Conservation (phyloP, 2,329 filamentous ascomycete species). For the Fulvia fulva region DNA sequence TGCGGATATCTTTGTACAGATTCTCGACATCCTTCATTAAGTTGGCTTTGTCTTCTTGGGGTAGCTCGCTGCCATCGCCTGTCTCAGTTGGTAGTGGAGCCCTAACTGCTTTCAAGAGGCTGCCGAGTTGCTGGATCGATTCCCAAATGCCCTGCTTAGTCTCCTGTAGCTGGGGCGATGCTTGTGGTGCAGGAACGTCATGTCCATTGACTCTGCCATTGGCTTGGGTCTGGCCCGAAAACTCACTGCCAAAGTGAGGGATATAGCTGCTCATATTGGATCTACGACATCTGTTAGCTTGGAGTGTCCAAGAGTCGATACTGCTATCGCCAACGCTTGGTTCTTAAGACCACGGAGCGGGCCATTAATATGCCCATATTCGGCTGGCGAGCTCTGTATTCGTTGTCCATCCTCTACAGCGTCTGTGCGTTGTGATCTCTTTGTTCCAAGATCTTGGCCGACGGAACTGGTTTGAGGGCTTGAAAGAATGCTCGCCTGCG, state of each 20-base stretch:
- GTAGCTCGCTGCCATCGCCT: slow-evolving; percentile 42
- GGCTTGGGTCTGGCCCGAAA: not conserved
- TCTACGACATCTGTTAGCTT: not conserved
- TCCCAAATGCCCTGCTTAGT: slow-evolving; percentile 19
- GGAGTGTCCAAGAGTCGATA: not conserved
- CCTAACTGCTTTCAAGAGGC: slow-evolving; percentile 31
- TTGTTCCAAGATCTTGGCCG: not conserved
- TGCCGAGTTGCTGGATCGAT: slow-evolving; percentile 27
- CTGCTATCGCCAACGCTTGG: not conserved
- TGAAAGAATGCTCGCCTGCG: not conserved
- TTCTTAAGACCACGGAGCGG: not conserved
- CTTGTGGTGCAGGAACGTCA: slow-evolving; percentile 16
- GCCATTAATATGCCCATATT: not conserved
- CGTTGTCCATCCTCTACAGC: not conserved
- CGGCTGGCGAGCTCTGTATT: not conserved
- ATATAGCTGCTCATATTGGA: slow-evolving; percentile 2
- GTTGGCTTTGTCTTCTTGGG: slow-evolving; percentile 27
- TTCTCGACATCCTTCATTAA: slow-evolving; percentile 20
- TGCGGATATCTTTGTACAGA: slow-evolving; percentile 23
- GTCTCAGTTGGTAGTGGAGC: slow-evolving; percentile 37
- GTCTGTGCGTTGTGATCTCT: not conserved
- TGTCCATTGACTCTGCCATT: slow-evolving; percentile 5
- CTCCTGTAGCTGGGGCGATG: slow-evolving; percentile 26
- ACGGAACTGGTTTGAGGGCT: not conserved
- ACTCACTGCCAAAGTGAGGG: slow-evolving; percentile 1